These are phyloP conservation scores for Trichoderma virens DNA, from an alignment of 495 filamentous ascomycete genomes.

Conservation along the genomic window DNA sequence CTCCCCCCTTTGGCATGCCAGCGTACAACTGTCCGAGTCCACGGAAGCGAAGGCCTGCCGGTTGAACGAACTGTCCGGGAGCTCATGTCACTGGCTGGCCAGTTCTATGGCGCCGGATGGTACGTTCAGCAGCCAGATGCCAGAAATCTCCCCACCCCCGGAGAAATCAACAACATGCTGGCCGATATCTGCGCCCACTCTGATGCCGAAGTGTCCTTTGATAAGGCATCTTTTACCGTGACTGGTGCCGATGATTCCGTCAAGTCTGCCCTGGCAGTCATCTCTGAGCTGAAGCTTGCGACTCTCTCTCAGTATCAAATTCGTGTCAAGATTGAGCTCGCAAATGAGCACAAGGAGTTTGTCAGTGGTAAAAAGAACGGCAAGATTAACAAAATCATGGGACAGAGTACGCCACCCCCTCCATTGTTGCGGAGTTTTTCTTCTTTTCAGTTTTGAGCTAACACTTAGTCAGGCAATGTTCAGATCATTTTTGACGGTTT, in stretches of 20 bases:
- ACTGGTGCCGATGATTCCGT: conserved; percentile 93
- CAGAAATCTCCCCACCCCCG: conserved; percentile 60
- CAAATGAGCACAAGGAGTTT: conserved; percentile 99
- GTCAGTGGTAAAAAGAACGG: conserved; percentile 99
- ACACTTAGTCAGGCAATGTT: conserved; percentile 57
- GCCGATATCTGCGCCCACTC: conserved; percentile 94
- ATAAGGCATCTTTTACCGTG: conserved; percentile 87
- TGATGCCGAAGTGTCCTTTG: conserved; percentile 87
- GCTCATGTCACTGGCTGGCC: conserved; percentile 88
- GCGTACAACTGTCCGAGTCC: conserved; percentile 72
- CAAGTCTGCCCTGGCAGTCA: conserved; percentile 85
- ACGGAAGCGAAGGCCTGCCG: conserved; percentile 84
- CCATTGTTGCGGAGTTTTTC: not conserved
- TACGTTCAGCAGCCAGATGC: conserved; percentile 76
- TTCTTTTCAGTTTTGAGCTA: conserved; percentile 5
- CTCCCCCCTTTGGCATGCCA: conserved; percentile 79
- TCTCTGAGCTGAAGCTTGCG: conserved; percentile 85
- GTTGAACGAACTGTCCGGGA: conserved; percentile 90
- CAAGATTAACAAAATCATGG: conserved; percentile 99
- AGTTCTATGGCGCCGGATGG: conserved; percentile 97
- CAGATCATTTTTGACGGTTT: conserved; percentile 99
- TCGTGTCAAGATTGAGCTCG: conserved; percentile 94
- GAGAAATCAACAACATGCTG: conserved; percentile 81
- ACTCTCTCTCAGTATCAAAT: conserved; percentile 83
- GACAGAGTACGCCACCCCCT: conserved; percentile 58